A percentile compares a stretch with the other conserved stretches of the same genome.
Conservation (phyloP, 2,329 filamentous ascomycete species). For the Colletotrichum euphorbiae region DNA sequence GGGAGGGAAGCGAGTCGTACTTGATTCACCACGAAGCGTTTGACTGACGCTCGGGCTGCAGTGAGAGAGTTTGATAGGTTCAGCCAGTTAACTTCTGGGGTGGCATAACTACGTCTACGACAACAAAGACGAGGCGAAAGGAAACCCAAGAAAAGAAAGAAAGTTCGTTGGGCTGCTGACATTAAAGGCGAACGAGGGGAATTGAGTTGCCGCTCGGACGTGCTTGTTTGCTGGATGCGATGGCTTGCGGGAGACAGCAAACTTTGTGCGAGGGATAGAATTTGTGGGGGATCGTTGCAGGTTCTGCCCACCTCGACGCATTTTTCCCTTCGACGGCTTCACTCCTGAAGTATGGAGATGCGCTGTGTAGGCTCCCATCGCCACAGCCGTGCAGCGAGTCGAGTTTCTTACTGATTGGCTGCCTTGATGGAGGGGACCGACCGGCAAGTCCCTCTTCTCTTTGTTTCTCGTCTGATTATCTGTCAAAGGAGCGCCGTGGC, state of each 20-base stretch:
- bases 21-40: not conserved
- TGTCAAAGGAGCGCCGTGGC: not conserved
- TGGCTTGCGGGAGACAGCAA: too few relatives aligned
- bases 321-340: not conserved
- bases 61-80: slow-evolving; percentile 9
- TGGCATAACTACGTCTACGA: not conserved
- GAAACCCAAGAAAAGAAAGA: not conserved
- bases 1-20: not conserved
- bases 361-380: not conserved
- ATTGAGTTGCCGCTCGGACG: slow-evolving; percentile 20
- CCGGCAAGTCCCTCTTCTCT: not conserved
- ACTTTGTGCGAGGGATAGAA: too few relatives aligned
- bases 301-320: not conserved
- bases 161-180: slow-evolving; percentile 16
- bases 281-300: slow-evolving; percentile 5
- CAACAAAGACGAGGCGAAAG: not conserved
- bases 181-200: not conserved
- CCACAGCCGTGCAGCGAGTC: not conserved
- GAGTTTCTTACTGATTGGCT: not conserved
- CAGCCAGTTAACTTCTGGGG: not conserved
- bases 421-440: not conserved
- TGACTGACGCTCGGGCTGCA: slow-evolving; percentile 7
- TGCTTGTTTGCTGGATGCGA: not conserved
- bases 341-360: not conserved
- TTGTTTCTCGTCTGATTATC: not conserved